Conservation (phyloP, 805 yeast species). For the Isabelozyma heimii region DNA sequence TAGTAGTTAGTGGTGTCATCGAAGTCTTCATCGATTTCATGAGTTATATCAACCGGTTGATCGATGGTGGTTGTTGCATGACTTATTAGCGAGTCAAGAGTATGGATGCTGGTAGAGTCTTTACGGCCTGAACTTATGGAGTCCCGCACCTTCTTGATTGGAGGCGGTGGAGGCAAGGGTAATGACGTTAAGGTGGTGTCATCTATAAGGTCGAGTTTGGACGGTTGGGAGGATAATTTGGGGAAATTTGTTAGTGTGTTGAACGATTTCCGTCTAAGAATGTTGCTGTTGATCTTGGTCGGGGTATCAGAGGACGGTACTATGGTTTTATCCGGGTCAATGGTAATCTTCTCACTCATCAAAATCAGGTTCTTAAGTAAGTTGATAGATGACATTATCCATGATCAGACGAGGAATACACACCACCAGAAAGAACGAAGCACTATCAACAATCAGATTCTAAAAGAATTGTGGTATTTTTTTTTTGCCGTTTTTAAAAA, state of each 20-base stretch:
- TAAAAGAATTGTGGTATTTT: no score
- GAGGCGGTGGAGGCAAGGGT: constrained; percentile 51
- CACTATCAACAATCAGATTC: background rate
- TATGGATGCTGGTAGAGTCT: background rate
- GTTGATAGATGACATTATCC: constrained; percentile 3
- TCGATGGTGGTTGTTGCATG: background rate
- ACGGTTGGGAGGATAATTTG: constrained; percentile 14
- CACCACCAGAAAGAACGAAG: background rate
- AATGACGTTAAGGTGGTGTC: constrained; percentile 48
- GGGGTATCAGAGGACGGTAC: background rate
- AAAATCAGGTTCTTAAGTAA: constrained; percentile 2
- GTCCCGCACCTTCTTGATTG: constrained; percentile 6
- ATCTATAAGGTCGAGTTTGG: constrained; percentile 48
- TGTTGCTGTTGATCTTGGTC: background rate
- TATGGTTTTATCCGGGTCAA: constrained; percentile 10
- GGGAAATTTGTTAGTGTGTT: background rate
- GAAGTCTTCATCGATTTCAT: constrained; percentile 10
- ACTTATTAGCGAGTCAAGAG: background rate
- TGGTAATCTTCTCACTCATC: background rate
- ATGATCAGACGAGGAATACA: background rate
- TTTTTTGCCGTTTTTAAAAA: no score
- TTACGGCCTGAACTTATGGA: background rate
- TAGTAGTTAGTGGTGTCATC: constrained; percentile 6
- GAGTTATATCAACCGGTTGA: constrained; percentile 1
- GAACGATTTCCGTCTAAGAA: background rate